phyloP scores from a whole-genome alignment of 2,329 filamentous ascomycete genomes.

The Shiraia bambusicola region DNA sequence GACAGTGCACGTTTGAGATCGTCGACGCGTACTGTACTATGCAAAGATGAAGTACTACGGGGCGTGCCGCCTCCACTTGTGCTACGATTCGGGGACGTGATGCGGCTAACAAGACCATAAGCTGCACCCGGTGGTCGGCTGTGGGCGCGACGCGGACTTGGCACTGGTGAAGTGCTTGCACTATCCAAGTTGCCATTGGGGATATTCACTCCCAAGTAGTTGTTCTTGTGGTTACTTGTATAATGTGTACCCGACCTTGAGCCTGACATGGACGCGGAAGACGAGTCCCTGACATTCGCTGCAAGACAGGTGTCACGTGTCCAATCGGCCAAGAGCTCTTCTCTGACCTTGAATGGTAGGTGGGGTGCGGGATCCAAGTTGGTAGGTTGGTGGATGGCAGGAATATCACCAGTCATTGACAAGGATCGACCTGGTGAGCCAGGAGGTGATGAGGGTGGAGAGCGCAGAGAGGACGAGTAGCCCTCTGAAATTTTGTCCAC shows the following conservation, averaged over 20 bases:
- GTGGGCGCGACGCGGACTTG: conserved; percentile 35
- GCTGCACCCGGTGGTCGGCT: conserved; percentile 37
- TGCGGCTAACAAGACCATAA: conserved; percentile 39
- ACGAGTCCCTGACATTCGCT: conserved; percentile 66
- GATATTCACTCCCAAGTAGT: conserved; percentile 60
- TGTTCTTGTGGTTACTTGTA: conserved; percentile 34
- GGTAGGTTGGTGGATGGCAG: conserved; percentile 41
- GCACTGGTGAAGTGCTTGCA: conserved; percentile 30
- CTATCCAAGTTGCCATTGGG: conserved; percentile 41
- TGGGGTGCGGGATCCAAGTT: conserved; percentile 43
- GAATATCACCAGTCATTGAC: conserved; percentile 56
- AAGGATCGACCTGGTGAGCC: conserved; percentile 67
- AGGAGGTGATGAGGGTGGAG: conserved; percentile 69
- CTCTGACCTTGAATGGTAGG: conserved; percentile 66
- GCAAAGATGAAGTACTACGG: conserved; percentile 40
- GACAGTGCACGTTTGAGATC: conserved; percentile 51
- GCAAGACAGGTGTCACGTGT: conserved; percentile 72
- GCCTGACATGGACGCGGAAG: conserved; percentile 72
- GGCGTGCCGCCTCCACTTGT: conserved; percentile 35
- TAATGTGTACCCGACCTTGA: conserved; percentile 57
- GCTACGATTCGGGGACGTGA: conserved; percentile 30
- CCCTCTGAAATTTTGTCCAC: conserved; percentile 72
- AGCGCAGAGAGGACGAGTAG: conserved; percentile 64
- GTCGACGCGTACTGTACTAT: conserved; percentile 47
- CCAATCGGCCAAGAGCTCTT: conserved; percentile 80